Conservation (phyloP, 73 alveolate genomes). For the Diophrys sp. region DNA sequence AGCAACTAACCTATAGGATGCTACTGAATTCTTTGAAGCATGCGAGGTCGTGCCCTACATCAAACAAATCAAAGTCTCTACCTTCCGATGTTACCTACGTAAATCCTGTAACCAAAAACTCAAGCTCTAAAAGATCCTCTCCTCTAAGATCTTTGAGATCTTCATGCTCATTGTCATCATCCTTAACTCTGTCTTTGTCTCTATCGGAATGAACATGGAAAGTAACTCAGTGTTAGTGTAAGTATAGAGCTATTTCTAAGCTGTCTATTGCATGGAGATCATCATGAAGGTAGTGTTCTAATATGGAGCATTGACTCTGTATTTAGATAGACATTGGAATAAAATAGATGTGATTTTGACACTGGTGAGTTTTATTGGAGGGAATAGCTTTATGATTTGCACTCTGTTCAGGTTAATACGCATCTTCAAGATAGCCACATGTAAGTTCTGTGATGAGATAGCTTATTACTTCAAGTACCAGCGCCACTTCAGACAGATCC, state of each 20-base stretch:
- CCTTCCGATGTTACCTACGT: background rate
- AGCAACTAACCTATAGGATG: too few species aligned
- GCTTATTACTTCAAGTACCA: background rate
- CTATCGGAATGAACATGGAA: too few species aligned
- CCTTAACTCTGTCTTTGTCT: background rate
- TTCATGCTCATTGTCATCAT: background rate
- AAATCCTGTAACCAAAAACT: background rate
- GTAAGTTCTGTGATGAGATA: background rate
- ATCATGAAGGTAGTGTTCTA: too few species aligned
- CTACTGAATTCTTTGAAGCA: slow-evolving; percentile 14
- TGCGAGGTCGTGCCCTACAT: slow-evolving; percentile 13
- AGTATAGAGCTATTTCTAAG: too few species aligned
- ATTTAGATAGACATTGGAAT: background rate
- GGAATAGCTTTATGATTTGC: background rate
- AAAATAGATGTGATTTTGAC: background rate
- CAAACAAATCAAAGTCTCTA: background rate
- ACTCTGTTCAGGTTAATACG: background rate
- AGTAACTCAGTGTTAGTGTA: too few species aligned
- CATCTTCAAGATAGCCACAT: background rate
- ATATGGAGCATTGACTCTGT: too few species aligned
- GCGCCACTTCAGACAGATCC: background rate
- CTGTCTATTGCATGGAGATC: too few species aligned
- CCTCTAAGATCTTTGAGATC: background rate
- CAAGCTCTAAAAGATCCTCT: too few species aligned
- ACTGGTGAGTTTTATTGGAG: background rate